Evolutionary conservation across 495 filamentous ascomycete genomes (phyloP).

Genomic region (Hypoxylon crocopeplum): DNA sequence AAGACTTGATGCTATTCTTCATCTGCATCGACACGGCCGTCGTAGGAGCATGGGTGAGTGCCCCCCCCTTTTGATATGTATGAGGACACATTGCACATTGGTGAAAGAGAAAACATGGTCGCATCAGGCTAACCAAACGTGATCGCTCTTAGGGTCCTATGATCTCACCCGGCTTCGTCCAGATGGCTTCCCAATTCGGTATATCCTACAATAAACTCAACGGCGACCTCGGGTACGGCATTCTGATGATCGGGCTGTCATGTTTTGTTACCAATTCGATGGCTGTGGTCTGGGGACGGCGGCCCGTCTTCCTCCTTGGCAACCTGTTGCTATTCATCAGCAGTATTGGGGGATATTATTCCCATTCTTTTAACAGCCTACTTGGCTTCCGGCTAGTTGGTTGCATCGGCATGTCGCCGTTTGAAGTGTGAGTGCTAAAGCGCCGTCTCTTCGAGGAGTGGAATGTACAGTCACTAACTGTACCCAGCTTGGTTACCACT

Average conservation of each 20-base stretch:
- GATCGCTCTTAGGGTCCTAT: slow-evolving; percentile 45
- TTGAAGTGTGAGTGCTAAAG: slow-evolving; percentile 46
- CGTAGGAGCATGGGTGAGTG: slow-evolving; percentile 36
- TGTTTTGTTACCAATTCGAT: slow-evolving; percentile 62
- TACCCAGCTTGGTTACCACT: slow-evolving; percentile 47
- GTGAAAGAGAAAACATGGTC: neutral
- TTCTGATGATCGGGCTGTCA: slow-evolving; percentile 59
- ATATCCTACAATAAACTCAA: slow-evolving; percentile 50
- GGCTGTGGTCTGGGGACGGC: slow-evolving; percentile 63
- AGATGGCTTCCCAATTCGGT: slow-evolving; percentile 46
- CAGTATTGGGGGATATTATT: slow-evolving; percentile 55
- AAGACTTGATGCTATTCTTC: slow-evolving; percentile 45
- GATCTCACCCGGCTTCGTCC: slow-evolving; percentile 45
- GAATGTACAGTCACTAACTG: neutral
- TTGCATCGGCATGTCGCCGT: slow-evolving; percentile 57
- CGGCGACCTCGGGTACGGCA: slow-evolving; percentile 53
- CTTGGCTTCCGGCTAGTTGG: slow-evolving; percentile 47
- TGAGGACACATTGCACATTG: neutral
- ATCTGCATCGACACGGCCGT: slow-evolving; percentile 51
- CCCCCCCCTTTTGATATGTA: neutral
- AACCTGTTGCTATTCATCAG: slow-evolving; percentile 59
- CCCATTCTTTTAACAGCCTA: slow-evolving; percentile 50
- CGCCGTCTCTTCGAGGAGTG: neutral
- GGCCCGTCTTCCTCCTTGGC: slow-evolving; percentile 62
- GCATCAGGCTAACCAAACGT: slow-evolving; percentile 1